A percentile compares a stretch with the other conserved stretches of the same genome.
phyloP scores from a whole-genome alignment of 805 yeast species.

The Ogataea zsoltii region DNA sequence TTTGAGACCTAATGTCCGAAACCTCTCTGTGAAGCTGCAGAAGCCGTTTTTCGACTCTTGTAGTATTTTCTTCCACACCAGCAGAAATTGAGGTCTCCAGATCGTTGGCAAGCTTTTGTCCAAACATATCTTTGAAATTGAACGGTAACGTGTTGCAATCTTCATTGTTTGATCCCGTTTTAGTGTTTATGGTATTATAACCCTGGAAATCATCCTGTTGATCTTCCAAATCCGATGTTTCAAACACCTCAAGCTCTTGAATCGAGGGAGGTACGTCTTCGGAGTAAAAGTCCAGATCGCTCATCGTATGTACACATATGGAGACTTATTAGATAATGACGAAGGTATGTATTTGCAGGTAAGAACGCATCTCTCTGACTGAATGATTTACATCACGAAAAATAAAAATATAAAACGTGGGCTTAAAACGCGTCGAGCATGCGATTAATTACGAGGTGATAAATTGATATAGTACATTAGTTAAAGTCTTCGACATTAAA shows the following conservation, averaged over 20 bases:
- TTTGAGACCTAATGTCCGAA: background rate
- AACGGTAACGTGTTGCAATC: background rate
- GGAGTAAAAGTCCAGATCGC: constrained; percentile 25
- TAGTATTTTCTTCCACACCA: too few relatives aligned
- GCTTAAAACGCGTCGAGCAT: too few relatives aligned
- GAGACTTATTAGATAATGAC: too few relatives aligned
- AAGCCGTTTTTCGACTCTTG: background rate
- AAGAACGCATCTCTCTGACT: too few relatives aligned
- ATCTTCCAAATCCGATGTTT: constrained; percentile 14
- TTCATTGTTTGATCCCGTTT: too few relatives aligned
- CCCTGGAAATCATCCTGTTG: background rate
- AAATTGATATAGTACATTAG: too few relatives aligned
- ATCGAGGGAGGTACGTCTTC: constrained; percentile 24
- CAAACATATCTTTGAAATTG: constrained; percentile 7
- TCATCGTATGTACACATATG: constrained; percentile 1
- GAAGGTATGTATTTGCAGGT: too few relatives aligned
- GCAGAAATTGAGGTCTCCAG: background rate
- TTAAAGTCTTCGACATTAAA: too few relatives aligned
- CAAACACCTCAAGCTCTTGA: constrained; percentile 26
- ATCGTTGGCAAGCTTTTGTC: background rate
- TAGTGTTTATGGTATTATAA: too few relatives aligned
- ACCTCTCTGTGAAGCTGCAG: background rate
- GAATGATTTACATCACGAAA: too few relatives aligned
- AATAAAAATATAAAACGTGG: too few relatives aligned
- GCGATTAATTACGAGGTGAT: too few relatives aligned